phyloP scores from a whole-genome alignment of 306 rosid genomes.

The Luffa aegyptiaca region DNA sequence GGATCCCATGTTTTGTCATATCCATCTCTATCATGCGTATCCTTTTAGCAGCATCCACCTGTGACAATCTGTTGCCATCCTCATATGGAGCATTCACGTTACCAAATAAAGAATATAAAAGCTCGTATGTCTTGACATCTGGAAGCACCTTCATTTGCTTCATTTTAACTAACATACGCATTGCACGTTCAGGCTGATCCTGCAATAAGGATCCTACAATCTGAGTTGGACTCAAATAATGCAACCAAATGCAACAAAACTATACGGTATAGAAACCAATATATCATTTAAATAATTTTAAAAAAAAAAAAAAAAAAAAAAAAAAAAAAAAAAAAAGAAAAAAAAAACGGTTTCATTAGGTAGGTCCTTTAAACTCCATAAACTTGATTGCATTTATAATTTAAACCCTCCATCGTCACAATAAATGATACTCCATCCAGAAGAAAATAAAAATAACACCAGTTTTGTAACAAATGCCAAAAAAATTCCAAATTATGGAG shows the following conservation, averaged over 20 bases:
- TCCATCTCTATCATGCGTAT: conserved; percentile 60
- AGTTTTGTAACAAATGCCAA: neutral
- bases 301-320: no score
- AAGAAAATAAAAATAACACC: neutral
- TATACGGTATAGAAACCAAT: neutral
- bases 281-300: no score
- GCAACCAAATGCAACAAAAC: neutral
- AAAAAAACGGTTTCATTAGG: neutral
- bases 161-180: conserved; percentile 68
- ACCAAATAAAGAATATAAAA: conserved; percentile 67
- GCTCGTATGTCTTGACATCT: conserved; percentile 59
- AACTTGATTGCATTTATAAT: neutral
- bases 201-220: conserved; percentile 25
- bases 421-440: neutral
- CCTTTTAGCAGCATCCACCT: conserved; percentile 47
- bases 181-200: conserved; percentile 74
- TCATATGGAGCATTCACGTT: conserved; percentile 71
- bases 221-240: neutral
- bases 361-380: neutral
- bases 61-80: conserved; percentile 49
- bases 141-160: conserved; percentile 44
- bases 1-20: conserved; percentile 57
- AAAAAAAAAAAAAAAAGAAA: no score
- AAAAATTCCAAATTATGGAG: neutral
- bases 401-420: neutral